Percentiles rank a stretch among this genome's conserved stretches.
These are phyloP conservation scores for Sugiyamaella mastotermitis DNA, from an alignment of 805 yeast genomes.

Conservation along the genomic window DNA sequence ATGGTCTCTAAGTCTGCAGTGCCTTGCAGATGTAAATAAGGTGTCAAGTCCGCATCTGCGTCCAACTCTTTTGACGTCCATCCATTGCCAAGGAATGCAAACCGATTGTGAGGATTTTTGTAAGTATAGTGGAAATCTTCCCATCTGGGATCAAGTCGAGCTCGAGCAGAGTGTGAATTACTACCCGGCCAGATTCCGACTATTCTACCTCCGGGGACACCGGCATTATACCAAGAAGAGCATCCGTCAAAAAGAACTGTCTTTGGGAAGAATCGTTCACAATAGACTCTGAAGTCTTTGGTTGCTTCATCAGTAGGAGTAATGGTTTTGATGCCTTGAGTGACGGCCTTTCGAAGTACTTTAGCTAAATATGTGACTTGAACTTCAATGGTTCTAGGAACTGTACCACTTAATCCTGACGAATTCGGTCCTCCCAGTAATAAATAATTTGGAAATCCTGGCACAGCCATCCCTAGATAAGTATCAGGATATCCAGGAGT, in stretches of 20 bases:
- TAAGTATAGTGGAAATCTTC: slow-evolving; percentile 10
- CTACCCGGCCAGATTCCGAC: slow-evolving; percentile 13
- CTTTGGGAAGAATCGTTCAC: neutral
- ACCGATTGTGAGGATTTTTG: slow-evolving; percentile 1
- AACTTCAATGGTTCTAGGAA: slow-evolving; percentile 5
- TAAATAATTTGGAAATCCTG: slow-evolving; percentile 22
- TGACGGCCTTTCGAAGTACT: slow-evolving; percentile 6
- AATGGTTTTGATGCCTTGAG: slow-evolving; percentile 9
- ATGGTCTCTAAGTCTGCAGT: slow-evolving; percentile 5
- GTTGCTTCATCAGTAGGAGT: slow-evolving; percentile 5
- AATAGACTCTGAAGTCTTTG: slow-evolving; percentile 2
- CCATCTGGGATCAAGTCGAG: slow-evolving; percentile 13
- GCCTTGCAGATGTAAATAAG: slow-evolving; percentile 9
- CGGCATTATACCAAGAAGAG: slow-evolving; percentile 11
- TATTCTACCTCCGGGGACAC: slow-evolving; percentile 7
- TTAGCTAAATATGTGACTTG: slow-evolving; percentile 8
- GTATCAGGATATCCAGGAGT: slow-evolving; percentile 18
- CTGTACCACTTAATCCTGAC: slow-evolving; percentile 9
- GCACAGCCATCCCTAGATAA: slow-evolving; percentile 16
- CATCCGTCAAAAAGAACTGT: neutral
- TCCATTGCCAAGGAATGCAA: slow-evolving; percentile 10
- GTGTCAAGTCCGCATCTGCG: slow-evolving; percentile 7
- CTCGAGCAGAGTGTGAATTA: slow-evolving; percentile 1
- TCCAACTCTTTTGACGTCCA: slow-evolving; percentile 8
- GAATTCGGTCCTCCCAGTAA: slow-evolving; percentile 18